Base-by-base conservation (phyloP, 257 asterid species). In the Solanum lignicaule region DNA sequence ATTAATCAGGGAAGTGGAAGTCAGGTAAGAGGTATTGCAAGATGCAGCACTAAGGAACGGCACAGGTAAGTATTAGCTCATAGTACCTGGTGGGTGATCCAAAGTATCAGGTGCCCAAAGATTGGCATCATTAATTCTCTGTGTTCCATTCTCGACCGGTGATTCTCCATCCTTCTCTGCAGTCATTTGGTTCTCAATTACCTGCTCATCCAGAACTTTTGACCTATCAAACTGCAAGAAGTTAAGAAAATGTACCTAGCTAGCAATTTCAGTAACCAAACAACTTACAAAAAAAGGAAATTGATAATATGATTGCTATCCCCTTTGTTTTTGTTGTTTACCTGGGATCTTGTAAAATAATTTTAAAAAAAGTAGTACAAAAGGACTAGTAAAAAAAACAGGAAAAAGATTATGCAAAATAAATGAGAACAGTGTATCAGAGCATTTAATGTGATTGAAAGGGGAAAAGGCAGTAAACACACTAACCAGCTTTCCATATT, bases 401-500 rank as follows among this genome's bases (percentile, higher is more conserved):
- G 52, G 72, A 32, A 79, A 66, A 72, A 88, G 3, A n/a, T 32
- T 25, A 84, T 31, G 71, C 86, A 38, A 27, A 74, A 65, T 23
- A 72, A 83, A 62, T 84, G 72, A 52, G 27, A 31, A 60, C 46
- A 78, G 75, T 33, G 85, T 66, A 86, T 13, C 52, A 72, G 36
- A 66, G 84, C 39, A 78, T 66, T 69, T 69, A 27, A 72, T 82
- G 33, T 58, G 83, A 88, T 83, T 33, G 84, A 79, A 87, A 73
- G 74, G 83, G 83, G 38, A 73, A 83, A 74, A 83, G 76, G 62
- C 83, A 46, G 46, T 65, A 33, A 36, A 75, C 66, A 89, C 48
- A 90, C 99, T 94, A 91, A 96, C 99, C 88, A 87, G 91, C 87
- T 94, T 92, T 84, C 89, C 91, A 87, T 88, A 89, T 88, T 90